Base-by-base conservation (phyloP, 345 rosid genomes). In the Euclidium syriacum region DNA sequence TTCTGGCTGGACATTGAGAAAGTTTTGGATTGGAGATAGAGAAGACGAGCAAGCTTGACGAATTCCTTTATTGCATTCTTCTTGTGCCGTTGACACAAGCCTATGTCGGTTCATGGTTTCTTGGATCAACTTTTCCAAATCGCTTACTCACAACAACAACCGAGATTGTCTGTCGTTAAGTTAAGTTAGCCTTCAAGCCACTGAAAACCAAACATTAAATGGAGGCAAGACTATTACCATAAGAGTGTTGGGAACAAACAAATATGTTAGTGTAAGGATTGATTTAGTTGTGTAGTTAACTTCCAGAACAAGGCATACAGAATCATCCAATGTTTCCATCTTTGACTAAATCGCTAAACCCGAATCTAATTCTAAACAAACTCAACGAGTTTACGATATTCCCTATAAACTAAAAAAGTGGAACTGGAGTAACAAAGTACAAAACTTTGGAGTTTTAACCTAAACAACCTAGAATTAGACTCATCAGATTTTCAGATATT, bases 31-130 rank as follows among this genome's bases (percentile, higher is more conserved):
- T 6, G 79, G 73, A 39, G 77, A 62, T 6, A 64, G 7, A 48
- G 73, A 61, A 54, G 72, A 54, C 29, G 64, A 68, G 70, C 70
- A 71, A 38, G 71, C 51, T 52, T 71, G 76, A 12, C 54, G 62
- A 38, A 71, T 16, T 65, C 74, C 78, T 65, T 76, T 63, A 12
- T 33, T 54, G 74, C 73, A 63, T 50, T 73, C 73, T 12, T 52
- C 75, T 74, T 71, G 55, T 43, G 70, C 50, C 9, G 70, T 59
- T 52, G 83, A 65, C 40, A 76, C 10, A 34, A 71, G 38, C 30
- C 56, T 62, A 18, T 56, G 75, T 2, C 29, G 52, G 58, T 55
- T 72, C 83, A 76, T 81, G 55, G 36, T 64, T 41, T 18, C 53
- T 12, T 67, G 70, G 70, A 19, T 61, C 36, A 38, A 68, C 52